Evolutionary conservation across 2,329 filamentous ascomycete genomes (phyloP).

Genomic region (Colletotrichum sp.): DNA sequence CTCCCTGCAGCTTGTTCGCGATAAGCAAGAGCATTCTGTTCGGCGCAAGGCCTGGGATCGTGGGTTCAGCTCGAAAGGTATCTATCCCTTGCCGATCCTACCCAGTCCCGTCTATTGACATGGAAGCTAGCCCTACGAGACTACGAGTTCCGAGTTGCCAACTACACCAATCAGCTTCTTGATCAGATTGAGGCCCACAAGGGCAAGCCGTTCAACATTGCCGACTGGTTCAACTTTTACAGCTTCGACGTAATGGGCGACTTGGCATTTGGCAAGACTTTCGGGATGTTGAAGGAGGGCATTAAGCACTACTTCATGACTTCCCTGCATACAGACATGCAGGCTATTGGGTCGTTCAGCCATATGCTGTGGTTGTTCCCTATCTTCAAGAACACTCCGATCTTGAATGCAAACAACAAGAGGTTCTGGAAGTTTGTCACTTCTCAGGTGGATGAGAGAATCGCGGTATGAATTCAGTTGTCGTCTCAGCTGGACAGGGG

Average conservation of each 20-base stretch:
- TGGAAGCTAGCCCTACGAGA: conserved; percentile 21
- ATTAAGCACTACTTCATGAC: conserved; percentile 31
- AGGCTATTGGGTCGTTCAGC: conserved; percentile 25
- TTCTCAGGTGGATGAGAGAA: conserved; percentile 15
- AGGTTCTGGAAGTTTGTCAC: conserved; percentile 25
- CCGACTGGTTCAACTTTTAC: conserved; percentile 38
- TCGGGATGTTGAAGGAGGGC: conserved; percentile 36
- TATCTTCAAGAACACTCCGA: conserved; percentile 24
- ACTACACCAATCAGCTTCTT: conserved; percentile 28
- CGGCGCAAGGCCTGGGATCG: conserved; percentile 39
- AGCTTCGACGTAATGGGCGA: conserved; percentile 47
- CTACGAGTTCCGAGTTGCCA: conserved; percentile 32
- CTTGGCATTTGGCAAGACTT: conserved; percentile 41
- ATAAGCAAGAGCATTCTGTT: conserved; percentile 32
- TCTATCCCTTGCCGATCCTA: not conserved
- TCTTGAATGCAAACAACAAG: conserved; percentile 24
- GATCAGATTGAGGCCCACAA: conserved; percentile 25
- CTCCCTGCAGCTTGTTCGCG: conserved; percentile 34
- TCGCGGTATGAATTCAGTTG: not conserved
- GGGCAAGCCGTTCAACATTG: conserved; percentile 30
- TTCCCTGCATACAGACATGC: conserved; percentile 27
- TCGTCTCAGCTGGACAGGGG: not conserved
- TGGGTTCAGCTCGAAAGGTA: conserved; percentile 33
- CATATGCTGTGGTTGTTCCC: conserved; percentile 27
- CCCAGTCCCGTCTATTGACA: not conserved